Percentiles rank a stretch among this genome's conserved stretches.
Evolutionary conservation across 2,329 filamentous ascomycete genomes (phyloP).

Genomic region (Cladosporium halotolerans): DNA sequence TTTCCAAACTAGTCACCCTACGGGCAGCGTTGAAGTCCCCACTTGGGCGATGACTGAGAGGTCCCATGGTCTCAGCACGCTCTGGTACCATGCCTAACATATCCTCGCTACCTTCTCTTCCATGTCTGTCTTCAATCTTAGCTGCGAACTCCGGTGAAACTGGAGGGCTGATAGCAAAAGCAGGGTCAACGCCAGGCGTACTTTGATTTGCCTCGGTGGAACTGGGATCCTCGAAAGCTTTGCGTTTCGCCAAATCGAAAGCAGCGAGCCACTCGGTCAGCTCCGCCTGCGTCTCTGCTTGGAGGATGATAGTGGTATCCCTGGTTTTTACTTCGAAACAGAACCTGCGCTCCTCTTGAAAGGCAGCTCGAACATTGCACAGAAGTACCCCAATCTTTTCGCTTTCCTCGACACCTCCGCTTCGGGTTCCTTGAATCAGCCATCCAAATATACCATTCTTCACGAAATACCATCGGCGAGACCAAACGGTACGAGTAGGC

Average conservation of each 20-base stretch:
- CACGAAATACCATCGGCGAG: slow-evolving; percentile 90
- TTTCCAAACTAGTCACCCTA: slow-evolving; percentile 44
- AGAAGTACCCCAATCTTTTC: slow-evolving; percentile 93
- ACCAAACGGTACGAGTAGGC: slow-evolving; percentile 83
- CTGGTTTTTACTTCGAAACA: slow-evolving; percentile 99
- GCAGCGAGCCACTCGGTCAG: slow-evolving; percentile 92
- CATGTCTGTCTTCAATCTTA: slow-evolving; percentile 63
- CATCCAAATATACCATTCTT: slow-evolving; percentile 95
- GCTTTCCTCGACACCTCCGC: slow-evolving; percentile 82
- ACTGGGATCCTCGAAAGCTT: slow-evolving; percentile 69
- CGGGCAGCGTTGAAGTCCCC: slow-evolving; percentile 57
- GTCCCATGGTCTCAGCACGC: slow-evolving; percentile 25
- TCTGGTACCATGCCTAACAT: slow-evolving; percentile 58
- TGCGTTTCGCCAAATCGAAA: slow-evolving; percentile 90
- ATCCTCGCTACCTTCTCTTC: slow-evolving; percentile 50
- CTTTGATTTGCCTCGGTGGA: slow-evolving; percentile 43
- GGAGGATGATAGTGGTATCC: slow-evolving; percentile 78
- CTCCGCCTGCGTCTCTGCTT: slow-evolving; percentile 86
- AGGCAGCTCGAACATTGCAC: slow-evolving; percentile 84
- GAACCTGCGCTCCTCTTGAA: slow-evolving; percentile 88
- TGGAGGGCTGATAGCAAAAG: slow-evolving; percentile 87
- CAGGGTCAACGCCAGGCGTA: slow-evolving; percentile 53
- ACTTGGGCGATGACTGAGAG: slow-evolving; percentile 56
- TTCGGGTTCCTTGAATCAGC: slow-evolving; percentile 73
- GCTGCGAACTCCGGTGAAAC: slow-evolving; percentile 86